phyloP scores from a whole-genome alignment of 768 basidiomycete genomes.

The Leccinum boreale region DNA sequence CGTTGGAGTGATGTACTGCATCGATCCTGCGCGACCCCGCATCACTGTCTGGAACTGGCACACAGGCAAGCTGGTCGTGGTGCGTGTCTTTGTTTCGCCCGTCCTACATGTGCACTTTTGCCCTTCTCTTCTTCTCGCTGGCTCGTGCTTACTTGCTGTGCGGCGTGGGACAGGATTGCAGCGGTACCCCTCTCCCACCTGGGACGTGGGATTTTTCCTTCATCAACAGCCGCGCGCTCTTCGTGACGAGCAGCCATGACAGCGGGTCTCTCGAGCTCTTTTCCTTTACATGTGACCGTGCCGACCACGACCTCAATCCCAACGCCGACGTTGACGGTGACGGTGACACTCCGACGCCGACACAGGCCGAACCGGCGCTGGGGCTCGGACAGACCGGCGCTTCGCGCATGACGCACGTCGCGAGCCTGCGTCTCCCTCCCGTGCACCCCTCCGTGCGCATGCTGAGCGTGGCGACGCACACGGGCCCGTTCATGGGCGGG shows the following conservation, averaged over 20 bases:
- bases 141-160: not conserved
- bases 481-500: conserved; percentile 31
- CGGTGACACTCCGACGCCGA: not conserved
- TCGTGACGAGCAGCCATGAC: conserved; percentile 35
- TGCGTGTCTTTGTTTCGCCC: conserved; percentile 21
- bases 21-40: conserved; percentile 22
- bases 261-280: conserved; percentile 44
- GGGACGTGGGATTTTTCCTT: conserved; percentile 45
- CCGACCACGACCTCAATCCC: not conserved
- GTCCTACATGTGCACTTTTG: too few relatives aligned
- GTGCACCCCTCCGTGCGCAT: conserved; percentile 9
- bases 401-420: conserved; percentile 17
- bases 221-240: conserved; percentile 41
- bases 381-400: not conserved
- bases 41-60: conserved; percentile 52
- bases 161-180: conserved; percentile 27
- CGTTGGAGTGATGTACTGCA: conserved; percentile 45
- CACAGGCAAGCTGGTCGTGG: conserved; percentile 39
- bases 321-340: not conserved
- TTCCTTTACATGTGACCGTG: conserved; percentile 29
- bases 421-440: conserved; percentile 14
- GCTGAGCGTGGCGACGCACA: conserved; percentile 28
- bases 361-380: not conserved
- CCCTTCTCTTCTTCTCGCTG: not conserved
- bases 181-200: conserved; percentile 20